Conservation (phyloP, 1,284 basidiomycete species). For the Ceraceosorus bombacis region DNA sequence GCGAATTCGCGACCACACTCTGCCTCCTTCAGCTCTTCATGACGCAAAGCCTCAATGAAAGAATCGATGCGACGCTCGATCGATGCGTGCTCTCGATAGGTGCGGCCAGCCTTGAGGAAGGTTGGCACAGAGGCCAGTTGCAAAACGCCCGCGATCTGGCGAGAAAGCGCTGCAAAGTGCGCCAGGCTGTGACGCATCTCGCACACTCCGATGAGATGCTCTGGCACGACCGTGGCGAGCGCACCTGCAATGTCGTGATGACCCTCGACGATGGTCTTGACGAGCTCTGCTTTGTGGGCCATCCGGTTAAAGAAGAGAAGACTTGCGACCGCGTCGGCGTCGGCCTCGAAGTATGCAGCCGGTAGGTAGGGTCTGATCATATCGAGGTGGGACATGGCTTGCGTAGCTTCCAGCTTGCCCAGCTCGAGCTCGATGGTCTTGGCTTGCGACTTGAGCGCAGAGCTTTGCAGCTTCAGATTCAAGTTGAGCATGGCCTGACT, state of each 20-base stretch:
- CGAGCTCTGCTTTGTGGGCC: slow-evolving; percentile 37
- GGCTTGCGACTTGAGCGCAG: slow-evolving; percentile 42
- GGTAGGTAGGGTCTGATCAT: slow-evolving; percentile 41
- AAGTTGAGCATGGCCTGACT: slow-evolving; percentile 41
- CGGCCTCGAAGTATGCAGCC: slow-evolving; percentile 32
- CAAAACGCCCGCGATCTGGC: slow-evolving; percentile 42
- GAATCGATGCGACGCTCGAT: slow-evolving; percentile 86
- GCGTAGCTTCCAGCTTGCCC: slow-evolving; percentile 31
- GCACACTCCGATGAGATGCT: slow-evolving; percentile 36
- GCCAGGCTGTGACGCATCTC: slow-evolving; percentile 41
- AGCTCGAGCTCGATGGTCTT: slow-evolving; percentile 40
- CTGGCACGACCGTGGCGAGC: slow-evolving; percentile 28
- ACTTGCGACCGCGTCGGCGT: slow-evolving; percentile 34
- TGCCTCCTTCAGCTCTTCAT: slow-evolving; percentile 82
- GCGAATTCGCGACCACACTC: slow-evolving; percentile 81
- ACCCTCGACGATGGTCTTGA: slow-evolving; percentile 37
- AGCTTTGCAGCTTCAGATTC: slow-evolving; percentile 42
- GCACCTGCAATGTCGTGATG: slow-evolving; percentile 30
- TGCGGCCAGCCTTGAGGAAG: slow-evolving; percentile 58
- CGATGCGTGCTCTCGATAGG: slow-evolving; percentile 67
- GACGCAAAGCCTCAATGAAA: slow-evolving; percentile 72
- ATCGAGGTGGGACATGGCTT: slow-evolving; percentile 33
- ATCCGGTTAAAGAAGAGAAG: slow-evolving; percentile 45
- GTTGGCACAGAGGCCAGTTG: slow-evolving; percentile 28
- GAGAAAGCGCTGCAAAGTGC: slow-evolving; percentile 37